Percentiles rank a stretch among this genome's conserved stretches.
These are phyloP conservation scores for Cryptococcus sp. DNA, from an alignment of 1,284 basidiomycete genomes.

Conservation along the genomic window DNA sequence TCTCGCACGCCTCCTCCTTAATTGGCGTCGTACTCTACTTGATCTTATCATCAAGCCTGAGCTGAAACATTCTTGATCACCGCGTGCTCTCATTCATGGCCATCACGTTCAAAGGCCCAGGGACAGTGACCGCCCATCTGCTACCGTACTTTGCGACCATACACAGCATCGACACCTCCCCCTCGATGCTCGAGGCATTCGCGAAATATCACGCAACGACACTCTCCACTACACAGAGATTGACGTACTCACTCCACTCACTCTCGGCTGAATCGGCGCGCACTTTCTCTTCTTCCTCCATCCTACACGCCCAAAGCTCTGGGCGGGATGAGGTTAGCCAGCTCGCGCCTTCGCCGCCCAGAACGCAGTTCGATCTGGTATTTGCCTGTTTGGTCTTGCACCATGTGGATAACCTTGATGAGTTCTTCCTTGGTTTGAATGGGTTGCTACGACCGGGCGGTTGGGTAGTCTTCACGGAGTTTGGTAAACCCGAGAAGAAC, in stretches of 20 bases:
- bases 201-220: slow-evolving; percentile 12
- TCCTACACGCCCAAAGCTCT: slow-evolving; percentile 19
- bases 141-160: slow-evolving; percentile 27
- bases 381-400: slow-evolving; percentile 42
- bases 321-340: too few species aligned
- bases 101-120: slow-evolving; percentile 24
- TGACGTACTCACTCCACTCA: slow-evolving; percentile 26
- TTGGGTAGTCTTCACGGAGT: slow-evolving; percentile 39
- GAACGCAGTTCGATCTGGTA: slow-evolving; percentile 32
- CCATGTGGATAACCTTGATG: slow-evolving; percentile 37
- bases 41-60: too few species aligned
- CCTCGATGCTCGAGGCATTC: slow-evolving; percentile 37
- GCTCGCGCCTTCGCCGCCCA: slow-evolving; percentile 4
- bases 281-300: slow-evolving; percentile 12
- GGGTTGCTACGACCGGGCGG: slow-evolving; percentile 31
- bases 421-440: slow-evolving; percentile 31
- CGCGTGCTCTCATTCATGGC: background rate
- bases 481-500: slow-evolving; percentile 19
- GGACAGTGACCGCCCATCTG: slow-evolving; percentile 40
- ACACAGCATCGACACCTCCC: slow-evolving; percentile 40
- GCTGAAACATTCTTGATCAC: background rate
- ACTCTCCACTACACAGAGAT: slow-evolving; percentile 5
- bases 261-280: slow-evolving; percentile 18
- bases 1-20: too few species aligned
- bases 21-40: too few species aligned